phyloP scores from a whole-genome alignment of 208 protist species.

The Trypanosomatidae sp. region DNA sequence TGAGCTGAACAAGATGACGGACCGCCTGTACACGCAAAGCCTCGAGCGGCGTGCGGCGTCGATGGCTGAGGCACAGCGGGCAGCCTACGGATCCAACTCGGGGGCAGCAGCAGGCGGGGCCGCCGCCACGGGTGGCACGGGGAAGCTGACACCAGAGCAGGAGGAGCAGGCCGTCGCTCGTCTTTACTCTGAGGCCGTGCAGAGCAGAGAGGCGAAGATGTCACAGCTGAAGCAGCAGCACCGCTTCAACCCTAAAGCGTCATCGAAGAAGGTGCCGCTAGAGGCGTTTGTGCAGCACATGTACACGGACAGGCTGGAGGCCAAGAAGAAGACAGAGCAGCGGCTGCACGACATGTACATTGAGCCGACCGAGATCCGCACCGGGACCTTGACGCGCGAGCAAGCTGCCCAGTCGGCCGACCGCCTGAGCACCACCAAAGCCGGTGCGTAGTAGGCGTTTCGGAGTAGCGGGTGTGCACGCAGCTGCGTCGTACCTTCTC shows the following conservation, averaged over 20 bases:
- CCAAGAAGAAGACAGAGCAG: conserved; percentile 63
- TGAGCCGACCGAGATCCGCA: conserved; percentile 56
- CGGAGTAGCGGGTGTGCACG: neutral
- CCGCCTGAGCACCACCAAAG: conserved; percentile 34
- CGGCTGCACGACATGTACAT: conserved; percentile 77
- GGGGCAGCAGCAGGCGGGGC: neutral
- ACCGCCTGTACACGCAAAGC: conserved; percentile 73
- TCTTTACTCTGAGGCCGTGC: conserved; percentile 51
- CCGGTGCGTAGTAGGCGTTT: no score
- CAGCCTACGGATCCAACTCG: conserved; percentile 2
- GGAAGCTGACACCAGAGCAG: conserved; percentile 30
- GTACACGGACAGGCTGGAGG: conserved; percentile 62
- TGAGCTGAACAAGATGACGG: conserved; percentile 52
- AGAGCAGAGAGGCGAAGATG: conserved; percentile 27
- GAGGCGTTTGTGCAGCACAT: conserved; percentile 73
- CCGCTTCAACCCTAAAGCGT: conserved; percentile 16
- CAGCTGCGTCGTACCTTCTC: no score
- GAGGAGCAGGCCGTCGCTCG: conserved; percentile 46
- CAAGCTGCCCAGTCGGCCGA: conserved; percentile 23
- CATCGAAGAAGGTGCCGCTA: conserved; percentile 33
- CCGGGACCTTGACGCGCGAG: conserved; percentile 26
- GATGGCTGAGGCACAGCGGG: conserved; percentile 27
- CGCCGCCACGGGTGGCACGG: no score
- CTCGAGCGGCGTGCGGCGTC: conserved; percentile 32
- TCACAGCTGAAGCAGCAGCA: conserved; percentile 39